Evolutionary conservation across 129 eudicot species (phyloP), one percentile per base, ranked within the genome.

Genomic region (Ambrosia trifida): DNA sequence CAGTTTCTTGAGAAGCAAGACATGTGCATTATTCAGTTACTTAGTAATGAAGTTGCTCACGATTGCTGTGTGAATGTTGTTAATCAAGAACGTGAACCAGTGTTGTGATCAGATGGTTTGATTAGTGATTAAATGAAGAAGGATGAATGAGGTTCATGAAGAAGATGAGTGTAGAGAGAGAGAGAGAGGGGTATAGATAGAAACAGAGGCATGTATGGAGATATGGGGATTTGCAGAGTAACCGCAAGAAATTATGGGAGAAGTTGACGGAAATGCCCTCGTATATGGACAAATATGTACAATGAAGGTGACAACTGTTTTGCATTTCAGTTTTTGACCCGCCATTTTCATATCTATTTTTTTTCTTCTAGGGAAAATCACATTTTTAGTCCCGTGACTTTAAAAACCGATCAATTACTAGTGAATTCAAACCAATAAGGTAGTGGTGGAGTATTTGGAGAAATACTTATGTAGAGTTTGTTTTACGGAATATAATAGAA

Each of bases 231-330:
- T 64, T 64, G 74, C 60, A 75, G 73, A 64, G 18, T 30, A 66
- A 43, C 72, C 24, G 79, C 72, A 16, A 66, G 33, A 10, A 68
- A 56, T 30, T 13, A 14, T 58, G 67, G 50, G 10, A 19, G 36
- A 18, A 44, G 75, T 66, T 75, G 73, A 75, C 80, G 61, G 36
- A 76, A 67, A 76, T 76, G 52, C 80, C 80, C 80, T 67, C 51
- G 32, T 59, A 3, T 66, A 66, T 54, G 79, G 73, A 43, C 46
- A 54, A 40, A 17, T 64, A 72, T 51, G 72, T 74, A 64, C 78
- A 74, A 52, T 63, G 67, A 75, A 75, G 73, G 73, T 75, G 79
- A 75, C 73, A 66, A 75, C 79, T 75, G 73, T 75, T 75, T 75
- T 75, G 79, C 73, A 75, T 43, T 73, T 43, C 53, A 52, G 47